Evolutionary conservation across 2,329 filamentous ascomycete species (phyloP), one percentile per base, ranked within the genome.

Genomic region (Talaromyces sp.): DNA sequence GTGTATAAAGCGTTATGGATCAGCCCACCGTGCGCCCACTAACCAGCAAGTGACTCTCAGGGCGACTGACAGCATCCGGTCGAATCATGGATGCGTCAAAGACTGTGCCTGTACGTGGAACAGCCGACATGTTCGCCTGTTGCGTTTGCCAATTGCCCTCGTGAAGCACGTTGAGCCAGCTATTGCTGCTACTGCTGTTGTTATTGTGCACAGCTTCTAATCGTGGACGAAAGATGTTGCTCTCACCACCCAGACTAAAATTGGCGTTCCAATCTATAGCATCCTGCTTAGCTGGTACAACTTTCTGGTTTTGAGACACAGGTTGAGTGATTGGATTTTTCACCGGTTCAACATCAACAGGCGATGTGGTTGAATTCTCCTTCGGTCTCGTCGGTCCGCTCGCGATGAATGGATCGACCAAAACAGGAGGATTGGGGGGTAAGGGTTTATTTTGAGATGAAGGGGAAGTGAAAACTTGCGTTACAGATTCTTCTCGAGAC

Each of bases 151-250:
- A 85, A 39, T 78, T 83, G 75, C 95, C 91, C 72, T 97, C 93
- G 67, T 90, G 90, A 60, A 98, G 82, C 15, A 91, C 92, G 68
- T 89, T 93, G 45, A 99, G 85, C 85, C 96, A 99, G 43, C 89
- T 90, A 71, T 89, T 92, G 37, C 93, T 93, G 69, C 88, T 92
- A 7, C 72, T 90, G 90, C 67, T 93, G 89, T 33, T 56, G 39
- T 37, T 41, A 25, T 56, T 63, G 39, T 45, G 41, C 62, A 97
- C 80, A 3, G 90, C 88, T 77, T 97, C 93, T 63, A 98, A 90
- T 77, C 95, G 95, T 75, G 91, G 91, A 65, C 90, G 88, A 77
- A 97, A 98, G 8, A 91, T 91, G 62, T 90, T 90, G 66, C 87
- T 54, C 11, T 62, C 60, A 33, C 61, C 61, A 11, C 37, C 41